These are phyloP conservation scores for Yarrowia phangngaensis DNA, from an alignment of 805 yeast genomes.

Conservation along the genomic window DNA sequence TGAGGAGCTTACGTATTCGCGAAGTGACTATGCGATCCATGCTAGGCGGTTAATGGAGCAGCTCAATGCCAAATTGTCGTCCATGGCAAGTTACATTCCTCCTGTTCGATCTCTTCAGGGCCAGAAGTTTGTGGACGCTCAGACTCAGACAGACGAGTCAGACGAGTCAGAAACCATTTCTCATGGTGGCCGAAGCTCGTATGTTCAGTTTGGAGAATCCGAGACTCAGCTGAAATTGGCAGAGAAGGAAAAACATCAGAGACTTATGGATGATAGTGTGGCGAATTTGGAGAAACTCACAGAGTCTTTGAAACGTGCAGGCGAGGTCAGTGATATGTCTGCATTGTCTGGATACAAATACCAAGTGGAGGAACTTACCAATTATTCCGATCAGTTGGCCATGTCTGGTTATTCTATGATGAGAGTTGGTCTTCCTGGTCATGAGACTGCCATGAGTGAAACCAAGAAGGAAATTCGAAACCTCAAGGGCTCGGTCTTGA, in stretches of 20 bases:
- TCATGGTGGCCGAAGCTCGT: not conserved
- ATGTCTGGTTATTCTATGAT: slow-evolving; percentile 17
- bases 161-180: not conserved
- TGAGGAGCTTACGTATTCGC: slow-evolving; percentile 37
- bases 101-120: slow-evolving; percentile 28
- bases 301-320: slow-evolving; percentile 4
- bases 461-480: slow-evolving; percentile 22
- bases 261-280: slow-evolving; percentile 9
- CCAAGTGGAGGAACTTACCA: slow-evolving; percentile 24
- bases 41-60: slow-evolving; percentile 33
- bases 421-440: slow-evolving; percentile 10
- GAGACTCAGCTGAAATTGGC: slow-evolving; percentile 16
- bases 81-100: slow-evolving; percentile 32
- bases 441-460: slow-evolving; percentile 20
- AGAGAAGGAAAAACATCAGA: slow-evolving; percentile 13
- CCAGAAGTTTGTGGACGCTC: slow-evolving; percentile 32
- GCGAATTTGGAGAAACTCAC: slow-evolving; percentile 9
- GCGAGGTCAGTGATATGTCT: slow-evolving; percentile 6
- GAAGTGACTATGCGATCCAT: slow-evolving; percentile 35
- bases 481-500: slow-evolving; percentile 10
- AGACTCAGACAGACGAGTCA: slow-evolving; percentile 33
- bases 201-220: slow-evolving; percentile 14
- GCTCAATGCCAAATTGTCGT: slow-evolving; percentile 33
- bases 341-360: slow-evolving; percentile 11
- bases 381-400: slow-evolving; percentile 20